Evolutionary conservation across 345 rosid species (phyloP), one percentile per base, ranked within the genome.

Genomic region (Boechera divaricarpa): DNA sequence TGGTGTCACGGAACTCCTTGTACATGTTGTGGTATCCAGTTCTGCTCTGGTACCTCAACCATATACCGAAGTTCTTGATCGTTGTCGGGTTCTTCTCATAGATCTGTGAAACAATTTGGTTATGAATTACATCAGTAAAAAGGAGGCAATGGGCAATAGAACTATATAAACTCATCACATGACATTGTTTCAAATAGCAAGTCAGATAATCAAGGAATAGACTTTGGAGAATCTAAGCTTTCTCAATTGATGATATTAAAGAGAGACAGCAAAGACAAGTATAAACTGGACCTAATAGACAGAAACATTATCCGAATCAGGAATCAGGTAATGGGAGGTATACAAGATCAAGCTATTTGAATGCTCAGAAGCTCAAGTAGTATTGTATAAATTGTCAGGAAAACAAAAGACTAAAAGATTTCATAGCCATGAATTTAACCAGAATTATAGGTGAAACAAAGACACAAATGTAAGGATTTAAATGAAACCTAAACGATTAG

Each of bases 1-100:
- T 86, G 0, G 88, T 86, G 79, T 89, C 91, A 5, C 89, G 66
- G 63, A 67, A 86, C 10, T 87, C 89, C 85, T 89, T 87, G 80
- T 89, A 87, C 91, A 89, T 87, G 63, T 89, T 87, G 79, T 89
- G 94, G 72, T 89, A 89, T 4, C 91, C 87, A 0, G 90, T 87
- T 31, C 88, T 52, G 42, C 91, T 89, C 60, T 89, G 88, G 79
- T 87, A 87, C 26, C 88, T 82, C 57, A 89, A 72, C 94, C 94
- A 87, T 49, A 89, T 83, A 6, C 91, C 94, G 8, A 83, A 86
- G 29, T 86, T 87, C 74, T 87, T 84, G 61, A 89, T 86, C 18
- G 72, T 84, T 7, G 89, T 86, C 1, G 93, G 93, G 66, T 83
- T 85, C 79, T 87, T 85, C 87, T 89, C 88, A 82, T 72, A 86